Conservation (phyloP, 1,284 basidiomycete genomes). For the Ceratobasidium sp. region DNA sequence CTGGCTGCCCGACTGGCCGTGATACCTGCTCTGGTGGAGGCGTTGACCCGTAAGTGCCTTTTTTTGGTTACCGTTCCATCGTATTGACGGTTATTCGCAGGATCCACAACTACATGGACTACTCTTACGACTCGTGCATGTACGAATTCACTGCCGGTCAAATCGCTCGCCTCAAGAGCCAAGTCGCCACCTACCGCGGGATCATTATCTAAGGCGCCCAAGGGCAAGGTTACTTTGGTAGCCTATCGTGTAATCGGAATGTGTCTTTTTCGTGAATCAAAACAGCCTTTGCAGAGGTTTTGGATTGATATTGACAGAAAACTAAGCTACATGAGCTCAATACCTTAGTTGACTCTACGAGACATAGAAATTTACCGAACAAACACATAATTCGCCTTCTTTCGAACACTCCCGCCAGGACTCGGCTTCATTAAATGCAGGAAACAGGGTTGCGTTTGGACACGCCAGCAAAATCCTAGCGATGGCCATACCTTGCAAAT, state of each 20-base stretch:
- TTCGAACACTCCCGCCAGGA: too few relatives aligned
- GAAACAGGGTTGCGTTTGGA: too few relatives aligned
- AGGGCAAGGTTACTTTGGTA: background rate
- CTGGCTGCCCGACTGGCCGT: constrained; percentile 41
- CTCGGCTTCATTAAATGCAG: too few relatives aligned
- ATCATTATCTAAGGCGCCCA: constrained; percentile 45
- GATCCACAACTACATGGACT: constrained; percentile 39
- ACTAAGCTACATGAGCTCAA: constrained; percentile 46
- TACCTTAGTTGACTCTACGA: constrained; percentile 45
- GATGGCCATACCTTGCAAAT: too few relatives aligned
- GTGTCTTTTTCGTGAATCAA: background rate
- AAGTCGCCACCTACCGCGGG: constrained; percentile 58
- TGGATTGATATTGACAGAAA: constrained; percentile 43
- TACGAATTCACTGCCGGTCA: constrained; percentile 57
- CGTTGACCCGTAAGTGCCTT: constrained; percentile 38
- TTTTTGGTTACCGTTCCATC: background rate
- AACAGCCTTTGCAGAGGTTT: constrained; percentile 44
- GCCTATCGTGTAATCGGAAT: too few relatives aligned
- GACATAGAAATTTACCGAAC: too few relatives aligned
- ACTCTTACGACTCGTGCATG: constrained; percentile 43
- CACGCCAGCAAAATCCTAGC: too few relatives aligned
- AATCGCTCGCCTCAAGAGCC: constrained; percentile 52
- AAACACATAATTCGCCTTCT: too few relatives aligned
- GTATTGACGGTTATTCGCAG: background rate
- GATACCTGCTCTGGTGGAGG: constrained; percentile 43